phyloP scores from a whole-genome alignment of 176 grass and related monocot genomes.

The Phragmites australis region DNA sequence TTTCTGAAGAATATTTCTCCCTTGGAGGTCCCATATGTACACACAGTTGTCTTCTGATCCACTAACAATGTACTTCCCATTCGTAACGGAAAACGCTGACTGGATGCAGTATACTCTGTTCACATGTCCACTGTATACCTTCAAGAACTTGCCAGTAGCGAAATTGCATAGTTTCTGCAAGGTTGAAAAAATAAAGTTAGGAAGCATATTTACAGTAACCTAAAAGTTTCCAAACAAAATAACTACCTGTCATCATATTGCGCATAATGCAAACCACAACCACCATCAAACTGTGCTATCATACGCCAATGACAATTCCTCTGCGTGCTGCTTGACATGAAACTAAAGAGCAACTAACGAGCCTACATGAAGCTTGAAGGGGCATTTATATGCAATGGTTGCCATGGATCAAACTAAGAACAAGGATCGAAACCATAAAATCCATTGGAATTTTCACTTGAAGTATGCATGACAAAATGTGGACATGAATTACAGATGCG shows the following conservation, averaged over 20 bases:
- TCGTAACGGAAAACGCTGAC: slow-evolving; percentile 80
- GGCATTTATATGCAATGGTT: neutral
- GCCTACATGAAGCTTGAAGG: neutral
- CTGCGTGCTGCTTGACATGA: neutral
- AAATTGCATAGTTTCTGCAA: slow-evolving; percentile 88
- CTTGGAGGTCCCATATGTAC: slow-evolving; percentile 97
- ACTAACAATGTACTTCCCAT: slow-evolving; percentile 82
- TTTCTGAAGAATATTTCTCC: slow-evolving; percentile 86
- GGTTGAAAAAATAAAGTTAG: slow-evolving; percentile 29
- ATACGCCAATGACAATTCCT: no score
- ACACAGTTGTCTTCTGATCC: slow-evolving; percentile 86
- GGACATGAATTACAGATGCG: neutral
- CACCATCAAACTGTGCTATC: neutral
- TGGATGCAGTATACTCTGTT: slow-evolving; percentile 76
- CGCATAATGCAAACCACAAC: neutral
- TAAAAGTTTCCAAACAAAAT: neutral
- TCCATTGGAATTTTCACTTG: neutral
- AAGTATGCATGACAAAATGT: slow-evolving; percentile 5
- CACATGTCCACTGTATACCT: slow-evolving; percentile 76
- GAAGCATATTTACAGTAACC: slow-evolving; percentile 10
- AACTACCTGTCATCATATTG: neutral
- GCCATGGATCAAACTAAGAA: slow-evolving; percentile 11
- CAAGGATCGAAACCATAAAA: neutral
- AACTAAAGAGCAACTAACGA: slow-evolving; percentile 14
- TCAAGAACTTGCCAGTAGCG: slow-evolving; percentile 70